phyloP scores from a whole-genome alignment of 345 rosid genomes.

The Salix arbutifolia region DNA sequence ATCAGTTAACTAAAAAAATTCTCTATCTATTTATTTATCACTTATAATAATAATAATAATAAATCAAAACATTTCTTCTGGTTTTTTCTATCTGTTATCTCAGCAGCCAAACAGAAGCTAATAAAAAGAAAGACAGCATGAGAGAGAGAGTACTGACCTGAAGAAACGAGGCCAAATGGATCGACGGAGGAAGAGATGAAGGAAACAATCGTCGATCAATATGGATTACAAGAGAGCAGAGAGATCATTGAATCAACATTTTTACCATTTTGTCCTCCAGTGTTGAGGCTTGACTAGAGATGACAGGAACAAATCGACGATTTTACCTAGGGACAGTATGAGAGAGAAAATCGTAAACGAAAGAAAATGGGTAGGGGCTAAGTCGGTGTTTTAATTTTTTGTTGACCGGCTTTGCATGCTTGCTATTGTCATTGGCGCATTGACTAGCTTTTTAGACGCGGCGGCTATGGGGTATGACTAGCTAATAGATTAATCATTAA shows the following conservation, averaged over 20 bases:
- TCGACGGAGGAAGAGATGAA: neutral
- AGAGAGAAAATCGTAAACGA: neutral
- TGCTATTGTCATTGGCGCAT: neutral
- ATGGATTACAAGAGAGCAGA: neutral
- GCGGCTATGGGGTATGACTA: too few relatives aligned
- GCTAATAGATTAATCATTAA: too few relatives aligned
- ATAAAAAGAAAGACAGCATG: neutral
- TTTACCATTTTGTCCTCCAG: conserved; percentile 17
- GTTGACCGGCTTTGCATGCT: conserved; percentile 21
- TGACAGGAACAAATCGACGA: neutral
- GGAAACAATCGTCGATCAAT: neutral
- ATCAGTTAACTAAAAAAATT: neutral
- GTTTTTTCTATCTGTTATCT: neutral
- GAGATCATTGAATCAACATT: neutral
- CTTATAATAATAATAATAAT: neutral
- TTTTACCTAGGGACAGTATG: neutral
- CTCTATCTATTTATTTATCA: neutral
- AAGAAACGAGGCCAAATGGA: neutral
- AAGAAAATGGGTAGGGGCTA: conserved; percentile 8
- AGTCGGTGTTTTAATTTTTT: conserved; percentile 16
- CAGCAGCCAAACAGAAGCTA: conserved; percentile 2
- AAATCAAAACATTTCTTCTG: neutral
- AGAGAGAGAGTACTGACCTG: neutral
- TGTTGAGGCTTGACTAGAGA: neutral
- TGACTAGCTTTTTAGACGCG: neutral